A percentile compares a stretch with the other conserved stretches of the same genome.
Conservation (phyloP, 2,329 filamentous ascomycete species). For the Tolypocladium tropicale region DNA sequence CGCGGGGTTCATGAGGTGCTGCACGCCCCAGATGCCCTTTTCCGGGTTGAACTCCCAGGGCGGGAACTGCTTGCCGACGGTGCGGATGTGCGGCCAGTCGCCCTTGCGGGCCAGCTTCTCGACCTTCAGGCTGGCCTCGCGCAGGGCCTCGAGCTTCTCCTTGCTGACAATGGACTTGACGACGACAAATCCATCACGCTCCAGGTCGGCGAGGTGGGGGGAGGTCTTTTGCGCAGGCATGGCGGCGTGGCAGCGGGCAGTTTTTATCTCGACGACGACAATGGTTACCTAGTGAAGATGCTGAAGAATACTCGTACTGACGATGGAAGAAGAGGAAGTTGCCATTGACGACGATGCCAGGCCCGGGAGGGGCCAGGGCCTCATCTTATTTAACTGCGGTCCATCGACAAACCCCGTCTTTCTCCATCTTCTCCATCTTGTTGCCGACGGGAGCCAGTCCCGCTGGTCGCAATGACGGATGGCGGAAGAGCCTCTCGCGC, state of each 20-base stretch:
- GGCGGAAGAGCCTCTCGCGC: neutral
- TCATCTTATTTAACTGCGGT: neutral
- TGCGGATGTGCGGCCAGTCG: slow-evolving; percentile 71
- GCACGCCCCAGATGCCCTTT: slow-evolving; percentile 78
- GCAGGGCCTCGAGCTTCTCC: slow-evolving; percentile 46
- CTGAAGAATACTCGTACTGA: neutral
- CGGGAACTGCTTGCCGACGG: slow-evolving; percentile 82
- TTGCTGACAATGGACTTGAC: slow-evolving; percentile 54
- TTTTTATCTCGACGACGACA: neutral
- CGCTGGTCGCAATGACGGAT: neutral
- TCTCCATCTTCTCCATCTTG: neutral
- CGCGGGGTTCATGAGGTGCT: slow-evolving; percentile 69
- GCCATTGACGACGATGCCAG: neutral
- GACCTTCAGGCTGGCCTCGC: slow-evolving; percentile 45
- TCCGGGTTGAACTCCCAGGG: slow-evolving; percentile 59
- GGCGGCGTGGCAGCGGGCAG: neutral
- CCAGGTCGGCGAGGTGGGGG: slow-evolving; percentile 36
- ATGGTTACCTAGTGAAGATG: neutral
- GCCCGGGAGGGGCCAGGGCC: neutral
- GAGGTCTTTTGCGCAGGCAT: slow-evolving; percentile 10
- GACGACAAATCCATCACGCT: slow-evolving; percentile 65
- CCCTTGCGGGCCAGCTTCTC: slow-evolving; percentile 56
- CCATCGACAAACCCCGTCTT: no score
- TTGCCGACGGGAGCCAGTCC: neutral
- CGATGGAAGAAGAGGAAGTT: neutral